These are phyloP conservation scores for Schizopora paradoxa DNA, from an alignment of 1,284 basidiomycete species.

Conservation along the genomic window DNA sequence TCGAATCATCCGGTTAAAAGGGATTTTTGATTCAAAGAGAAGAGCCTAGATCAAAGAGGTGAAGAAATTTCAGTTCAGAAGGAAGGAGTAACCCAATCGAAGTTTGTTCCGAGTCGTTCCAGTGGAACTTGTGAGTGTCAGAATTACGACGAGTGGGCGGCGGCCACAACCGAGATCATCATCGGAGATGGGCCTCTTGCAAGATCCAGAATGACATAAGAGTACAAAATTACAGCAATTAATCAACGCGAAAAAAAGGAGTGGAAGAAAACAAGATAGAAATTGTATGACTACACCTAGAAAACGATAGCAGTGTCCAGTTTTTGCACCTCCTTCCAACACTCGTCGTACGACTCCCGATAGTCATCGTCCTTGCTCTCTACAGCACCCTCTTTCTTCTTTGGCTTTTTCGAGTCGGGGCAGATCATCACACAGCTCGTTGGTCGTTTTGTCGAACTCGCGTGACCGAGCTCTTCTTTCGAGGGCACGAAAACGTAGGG, in stretches of 20 bases:
- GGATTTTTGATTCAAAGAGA: too few species aligned
- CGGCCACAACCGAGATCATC: too few species aligned
- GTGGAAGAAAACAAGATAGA: slow-evolving; percentile 3
- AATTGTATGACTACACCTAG: slow-evolving; percentile 31
- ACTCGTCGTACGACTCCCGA: slow-evolving; percentile 78
- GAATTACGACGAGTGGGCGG: too few species aligned
- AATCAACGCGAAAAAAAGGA: slow-evolving; percentile 6
- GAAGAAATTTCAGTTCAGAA: too few species aligned
- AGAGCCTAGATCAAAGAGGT: too few species aligned
- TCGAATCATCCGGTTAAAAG: too few species aligned
- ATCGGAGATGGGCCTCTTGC: too few species aligned
- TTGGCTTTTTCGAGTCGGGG: slow-evolving; percentile 67
- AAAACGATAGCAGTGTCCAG: slow-evolving; percentile 70
- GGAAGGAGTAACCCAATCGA: too few species aligned
- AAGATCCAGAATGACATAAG: neutral
- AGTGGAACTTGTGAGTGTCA: too few species aligned
- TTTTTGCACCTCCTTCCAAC: slow-evolving; percentile 79
- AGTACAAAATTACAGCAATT: neutral
- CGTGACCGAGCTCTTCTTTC: slow-evolving; percentile 93
- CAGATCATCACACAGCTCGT: slow-evolving; percentile 97
- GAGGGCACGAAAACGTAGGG: slow-evolving; percentile 88
- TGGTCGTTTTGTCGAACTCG: slow-evolving; percentile 95
- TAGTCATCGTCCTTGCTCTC: slow-evolving; percentile 77
- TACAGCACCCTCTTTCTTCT: slow-evolving; percentile 57
- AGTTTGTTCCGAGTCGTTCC: too few species aligned